A percentile compares a stretch with the other conserved stretches of the same genome.
phyloP scores from a whole-genome alignment of 306 rosid species.

The Mimosa bimucronata region DNA sequence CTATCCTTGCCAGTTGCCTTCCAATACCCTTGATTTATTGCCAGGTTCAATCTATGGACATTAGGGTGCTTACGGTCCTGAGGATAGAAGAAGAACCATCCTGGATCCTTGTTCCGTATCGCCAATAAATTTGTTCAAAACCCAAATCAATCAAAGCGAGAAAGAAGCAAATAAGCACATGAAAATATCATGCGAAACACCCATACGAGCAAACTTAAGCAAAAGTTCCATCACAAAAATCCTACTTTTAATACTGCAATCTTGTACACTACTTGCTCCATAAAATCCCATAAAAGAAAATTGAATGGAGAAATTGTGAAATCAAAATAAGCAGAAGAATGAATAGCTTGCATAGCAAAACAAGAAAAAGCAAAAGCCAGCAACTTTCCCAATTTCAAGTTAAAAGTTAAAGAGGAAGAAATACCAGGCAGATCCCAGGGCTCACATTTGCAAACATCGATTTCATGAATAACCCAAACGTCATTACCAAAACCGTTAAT shows the following conservation, averaged over 20 bases:
- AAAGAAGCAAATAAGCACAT: constrained; percentile 7
- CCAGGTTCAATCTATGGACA: constrained; percentile 86
- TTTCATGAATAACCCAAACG: constrained; percentile 83
- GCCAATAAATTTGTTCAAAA: constrained; percentile 62
- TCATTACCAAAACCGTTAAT: constrained; percentile 70
- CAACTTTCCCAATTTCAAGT: constrained; percentile 27
- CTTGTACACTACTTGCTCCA: not conserved
- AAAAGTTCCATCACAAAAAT: not conserved
- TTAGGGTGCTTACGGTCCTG: constrained; percentile 95
- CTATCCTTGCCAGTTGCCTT: constrained; percentile 99
- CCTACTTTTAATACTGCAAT: not conserved
- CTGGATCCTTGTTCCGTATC: constrained; percentile 76
- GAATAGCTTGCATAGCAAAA: not conserved
- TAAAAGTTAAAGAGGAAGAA: not conserved
- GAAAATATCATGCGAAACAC: not conserved
- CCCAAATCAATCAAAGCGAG: not conserved
- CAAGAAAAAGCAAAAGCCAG: not conserved
- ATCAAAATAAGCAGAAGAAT: too few species aligned
- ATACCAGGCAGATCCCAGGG: constrained; percentile 97
- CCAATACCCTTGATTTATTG: constrained; percentile 85
- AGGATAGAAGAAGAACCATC: constrained; percentile 99
- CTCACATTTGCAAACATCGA: constrained; percentile 94
- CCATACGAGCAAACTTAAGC: not conserved
- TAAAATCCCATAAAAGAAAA: not conserved
- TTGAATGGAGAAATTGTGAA: too few species aligned